Evolutionary conservation across 129 eudicot species (phyloP), one percentile per base, ranked within the genome.

Genomic region (Chrysanthemum lavandulifolium): DNA sequence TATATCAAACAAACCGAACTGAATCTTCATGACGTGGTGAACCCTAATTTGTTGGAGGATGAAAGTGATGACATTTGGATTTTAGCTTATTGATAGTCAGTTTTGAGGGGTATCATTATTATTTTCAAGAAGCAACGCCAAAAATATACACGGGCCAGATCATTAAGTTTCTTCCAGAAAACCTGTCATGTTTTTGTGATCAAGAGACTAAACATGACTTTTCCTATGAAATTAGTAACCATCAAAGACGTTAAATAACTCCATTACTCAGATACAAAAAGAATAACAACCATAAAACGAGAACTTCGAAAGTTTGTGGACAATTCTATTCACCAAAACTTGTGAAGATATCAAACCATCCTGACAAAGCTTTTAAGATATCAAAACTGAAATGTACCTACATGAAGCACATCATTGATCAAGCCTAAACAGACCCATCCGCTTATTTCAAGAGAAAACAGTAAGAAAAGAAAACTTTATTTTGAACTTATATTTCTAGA

Each of bases 321-420:
- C n/a, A n/a, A n/a, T n/a, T 21, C 23, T 21, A 21, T 21, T 21
- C 23, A 21, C 23, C 23, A 21, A 21, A 21, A 21, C 23, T 21
- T 21, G 23, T 21, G 23, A 21, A 21, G 23, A 0, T 0, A 60
- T 10, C 6, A 25, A 27, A 61, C 48, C 5, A 31, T 29, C 48
- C 36, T 61, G 8, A 7, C 29, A 68, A 47, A 33, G 27, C 12
- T 29, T 21, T 59, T 5, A 2, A 47, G 18, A 40, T 43, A 71
- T 59, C 21, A 71, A 56, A 71, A 71, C 10, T 45, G 66, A 60
- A 13, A 58, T 47, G 3, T 72, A 60, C 58, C 3, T 62, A 60
- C 68, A 45, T 5, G 40, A 31, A 13, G 29, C 23, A 12, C 64
- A 1, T 72, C 59, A 47, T 47, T 58, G 48, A 61, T 60, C 49